Base-by-base conservation (phyloP, 140 eudicot species). In the Senecio squalidus region DNA sequence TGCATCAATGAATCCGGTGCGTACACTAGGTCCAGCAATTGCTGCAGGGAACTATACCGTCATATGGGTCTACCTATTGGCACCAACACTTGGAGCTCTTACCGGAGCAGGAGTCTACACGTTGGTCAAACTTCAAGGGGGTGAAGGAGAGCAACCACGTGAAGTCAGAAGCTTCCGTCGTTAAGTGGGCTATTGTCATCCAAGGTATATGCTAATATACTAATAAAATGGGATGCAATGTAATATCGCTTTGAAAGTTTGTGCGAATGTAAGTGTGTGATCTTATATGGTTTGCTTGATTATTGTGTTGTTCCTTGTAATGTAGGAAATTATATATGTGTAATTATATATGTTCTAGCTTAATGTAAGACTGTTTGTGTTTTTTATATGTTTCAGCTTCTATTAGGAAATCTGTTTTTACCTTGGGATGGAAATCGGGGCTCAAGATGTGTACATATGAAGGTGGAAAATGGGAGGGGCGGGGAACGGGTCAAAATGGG, bases 11-110 rank as follows among this genome's bases (percentile, higher is more conserved):
- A 90, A 90, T 59, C 97, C 95, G 0, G 95, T 80, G 26, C 73
- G 97, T 9, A 86, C 97, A 1, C 72, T 90, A 17, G 97, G 97
- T 25, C 97, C 97, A 30, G 97, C 97, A 0, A 59, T 85, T 16
- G 97, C 97, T 33, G 79, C 97, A 15, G 94, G 97, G 60, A 83
- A 86, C 57, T 90, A 85, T 84, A 74, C 71, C 26, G 69, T 61
- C 7, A 29, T 90, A 30, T 90, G 97, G 97, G 59, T 90, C 14
- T 90, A 90, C 72, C 17, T 90, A 56, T 75, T 90, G 79, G 97
- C 97, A 1, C 97, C 97, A 1, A 76, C 88, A 1, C 78, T 90
- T 0, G 97, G 97, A 33, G 97, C 94, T n/a, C 40, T 90, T n/a
- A 60, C 85, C 1, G 97, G 97, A 7, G 95, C 97, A 11, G 94